Base-by-base conservation (phyloP, 2,329 filamentous ascomycete species). In the Diaporthe sp. region DNA sequence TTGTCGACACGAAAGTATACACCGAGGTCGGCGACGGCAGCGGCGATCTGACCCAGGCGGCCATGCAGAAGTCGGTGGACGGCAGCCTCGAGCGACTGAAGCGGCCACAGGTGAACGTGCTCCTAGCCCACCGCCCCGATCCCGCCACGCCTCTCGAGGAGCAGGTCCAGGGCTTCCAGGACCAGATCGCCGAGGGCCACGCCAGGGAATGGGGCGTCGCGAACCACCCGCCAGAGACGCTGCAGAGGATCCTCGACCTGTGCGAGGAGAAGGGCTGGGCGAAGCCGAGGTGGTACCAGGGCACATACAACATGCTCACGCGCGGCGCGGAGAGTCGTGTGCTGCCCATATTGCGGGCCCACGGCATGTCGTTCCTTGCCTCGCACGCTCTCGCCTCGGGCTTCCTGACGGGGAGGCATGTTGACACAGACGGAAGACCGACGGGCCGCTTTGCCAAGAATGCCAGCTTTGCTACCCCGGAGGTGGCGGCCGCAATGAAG, bases 201-300 rank as follows among this genome's bases (percentile, higher is more conserved):
- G 82, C 82, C 73, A 79, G 81, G 37, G 76, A 75, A 78, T 83
- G 84, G 77, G 84, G 84, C 1, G 77, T 86, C 0, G 84, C 83
- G 19, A 85, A 85, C 72, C 80, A 82, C 22, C 73, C 80, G 0
- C 77, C 80, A 0, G 73, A 78, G 5, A 77, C 80, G 25, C 78
- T 85, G 1, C 74, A 81, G 66, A 73, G 81, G 25, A 81, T 81
- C 35, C 73, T 85, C 37, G 75, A 77, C 6, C 75, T 84, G 22
- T 82, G 81, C 75, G 82, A 83, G 27, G 58, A 78, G 55, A 79
- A 83, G 4, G 78, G 77, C 47, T 84, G 81, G 77, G 73, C 77
- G n/a, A 83, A 84, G 66, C 84, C 84, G 0, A 79, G 75, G 8
- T 82, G 80, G 71, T 86, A 85, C 66, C 84, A 86, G 59, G 84